phyloP scores from a whole-genome alignment of 192 early-diverging fungal species.

The Spizellomyces punctatus region DNA sequence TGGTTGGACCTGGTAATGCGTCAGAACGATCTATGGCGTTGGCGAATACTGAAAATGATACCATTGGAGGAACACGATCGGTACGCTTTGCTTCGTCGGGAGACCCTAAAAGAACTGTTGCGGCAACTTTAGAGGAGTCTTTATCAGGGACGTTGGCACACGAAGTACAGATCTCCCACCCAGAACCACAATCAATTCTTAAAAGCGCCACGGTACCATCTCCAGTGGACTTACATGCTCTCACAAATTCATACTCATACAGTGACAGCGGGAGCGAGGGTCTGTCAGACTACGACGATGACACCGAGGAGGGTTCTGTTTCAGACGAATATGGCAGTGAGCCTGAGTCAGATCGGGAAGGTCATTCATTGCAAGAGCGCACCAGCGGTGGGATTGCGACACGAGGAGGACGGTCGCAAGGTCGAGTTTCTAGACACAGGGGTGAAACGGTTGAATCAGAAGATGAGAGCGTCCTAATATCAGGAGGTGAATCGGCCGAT shows the following conservation, averaged over 20 bases:
- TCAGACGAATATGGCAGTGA: constrained; percentile 5
- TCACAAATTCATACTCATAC: not conserved
- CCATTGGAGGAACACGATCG: not conserved
- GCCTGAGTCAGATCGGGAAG: no score
- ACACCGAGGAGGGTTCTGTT: constrained; percentile 17
- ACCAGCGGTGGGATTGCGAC: no score
- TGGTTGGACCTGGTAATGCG: not conserved
- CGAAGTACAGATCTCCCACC: not conserved
- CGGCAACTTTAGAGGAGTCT: not conserved
- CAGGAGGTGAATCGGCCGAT: not conserved
- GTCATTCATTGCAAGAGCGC: no score
- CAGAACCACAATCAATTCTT: constrained; percentile 9
- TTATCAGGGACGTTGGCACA: not conserved
- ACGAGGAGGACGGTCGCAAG: no score
- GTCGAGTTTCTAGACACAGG: no score
- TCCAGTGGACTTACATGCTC: constrained; percentile 12
- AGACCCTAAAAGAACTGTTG: not conserved
- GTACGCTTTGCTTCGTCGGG: not conserved
- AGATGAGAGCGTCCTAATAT: not conserved
- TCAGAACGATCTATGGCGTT: no score
- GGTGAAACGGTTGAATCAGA: not conserved
- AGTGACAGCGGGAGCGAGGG: constrained; percentile 34
- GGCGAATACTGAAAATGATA: not conserved
- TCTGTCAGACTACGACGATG: constrained; percentile 11
- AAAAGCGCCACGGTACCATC: constrained; percentile 6